Evolutionary conservation across 2,329 filamentous ascomycete species (phyloP).

Genomic region (Orbilia javanica): DNA sequence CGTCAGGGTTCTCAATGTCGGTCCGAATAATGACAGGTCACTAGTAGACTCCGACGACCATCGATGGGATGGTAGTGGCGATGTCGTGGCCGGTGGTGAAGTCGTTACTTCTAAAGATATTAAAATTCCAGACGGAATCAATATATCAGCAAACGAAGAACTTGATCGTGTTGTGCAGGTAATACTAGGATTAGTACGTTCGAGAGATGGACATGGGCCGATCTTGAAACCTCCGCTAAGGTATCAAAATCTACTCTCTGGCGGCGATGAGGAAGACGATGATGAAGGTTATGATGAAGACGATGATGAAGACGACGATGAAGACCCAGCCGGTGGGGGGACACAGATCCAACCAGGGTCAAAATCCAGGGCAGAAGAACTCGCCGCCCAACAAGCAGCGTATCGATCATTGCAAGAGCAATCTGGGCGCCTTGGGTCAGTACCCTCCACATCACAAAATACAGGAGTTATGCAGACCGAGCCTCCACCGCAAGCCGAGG

Average conservation of each 20-base stretch:
- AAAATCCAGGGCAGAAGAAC: not conserved
- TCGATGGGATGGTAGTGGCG: conserved; percentile 8
- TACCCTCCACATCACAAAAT: not conserved
- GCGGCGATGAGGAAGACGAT: not conserved
- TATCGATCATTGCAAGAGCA: not conserved
- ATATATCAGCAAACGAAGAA: not conserved
- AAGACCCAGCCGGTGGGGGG: no score
- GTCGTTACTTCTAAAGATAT: not conserved
- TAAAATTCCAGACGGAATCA: not conserved
- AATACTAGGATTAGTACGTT: not conserved
- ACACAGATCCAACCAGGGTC: no score
- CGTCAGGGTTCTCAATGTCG: conserved; percentile 1
- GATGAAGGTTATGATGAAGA: not conserved
- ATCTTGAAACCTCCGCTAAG: not conserved
- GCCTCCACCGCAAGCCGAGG: no score
- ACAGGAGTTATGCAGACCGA: not conserved
- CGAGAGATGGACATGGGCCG: not conserved
- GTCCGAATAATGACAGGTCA: not conserved
- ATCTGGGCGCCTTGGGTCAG: not conserved
- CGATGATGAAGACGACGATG: not conserved
- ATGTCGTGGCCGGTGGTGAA: not conserved
- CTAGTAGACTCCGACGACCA: not conserved
- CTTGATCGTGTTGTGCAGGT: not conserved
- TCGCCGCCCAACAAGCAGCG: not conserved
- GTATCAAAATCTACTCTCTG: not conserved